phyloP scores from a whole-genome alignment of 2,329 filamentous ascomycete genomes.

The Myriosclerotinia duriaeana region DNA sequence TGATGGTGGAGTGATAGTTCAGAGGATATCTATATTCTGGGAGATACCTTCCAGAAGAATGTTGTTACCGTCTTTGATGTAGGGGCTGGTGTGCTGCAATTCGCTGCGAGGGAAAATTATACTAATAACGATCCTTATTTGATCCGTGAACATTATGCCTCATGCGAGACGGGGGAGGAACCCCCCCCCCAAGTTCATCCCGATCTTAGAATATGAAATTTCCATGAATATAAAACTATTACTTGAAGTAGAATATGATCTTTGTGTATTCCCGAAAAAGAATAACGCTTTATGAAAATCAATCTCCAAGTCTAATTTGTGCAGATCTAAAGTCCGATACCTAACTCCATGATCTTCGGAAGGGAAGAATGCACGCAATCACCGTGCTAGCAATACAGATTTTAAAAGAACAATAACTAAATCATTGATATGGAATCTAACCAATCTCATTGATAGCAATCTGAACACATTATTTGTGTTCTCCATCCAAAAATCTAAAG shows the following conservation, averaged over 20 bases:
- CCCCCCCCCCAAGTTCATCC: neutral
- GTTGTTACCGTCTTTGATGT: conserved; percentile 53
- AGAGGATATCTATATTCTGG: conserved; percentile 44
- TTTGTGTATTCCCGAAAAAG: too few relatives aligned
- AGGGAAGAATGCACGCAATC: neutral
- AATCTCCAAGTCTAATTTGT: too few relatives aligned
- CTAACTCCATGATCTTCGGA: too few relatives aligned
- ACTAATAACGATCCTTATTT: conserved; percentile 23
- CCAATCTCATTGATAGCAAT: conserved; percentile 34
- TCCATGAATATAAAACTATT: neutral
- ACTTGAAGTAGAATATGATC: neutral
- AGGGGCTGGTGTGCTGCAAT: conserved; percentile 48
- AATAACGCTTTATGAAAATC: too few relatives aligned
- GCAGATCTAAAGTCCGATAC: too few relatives aligned
- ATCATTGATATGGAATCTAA: conserved; percentile 21
- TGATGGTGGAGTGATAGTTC: conserved; percentile 38
- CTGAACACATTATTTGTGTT: conserved; percentile 41
- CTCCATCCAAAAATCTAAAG: conserved; percentile 40
- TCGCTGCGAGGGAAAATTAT: conserved; percentile 42
- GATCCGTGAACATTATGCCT: neutral
- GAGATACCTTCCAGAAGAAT: conserved; percentile 51
- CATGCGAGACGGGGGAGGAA: neutral
- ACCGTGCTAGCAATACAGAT: neutral
- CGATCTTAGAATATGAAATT: neutral
- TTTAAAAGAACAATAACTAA: neutral